phyloP scores from a whole-genome alignment of 176 grass and related monocot genomes.

The Bonia amplexicaulis region DNA sequence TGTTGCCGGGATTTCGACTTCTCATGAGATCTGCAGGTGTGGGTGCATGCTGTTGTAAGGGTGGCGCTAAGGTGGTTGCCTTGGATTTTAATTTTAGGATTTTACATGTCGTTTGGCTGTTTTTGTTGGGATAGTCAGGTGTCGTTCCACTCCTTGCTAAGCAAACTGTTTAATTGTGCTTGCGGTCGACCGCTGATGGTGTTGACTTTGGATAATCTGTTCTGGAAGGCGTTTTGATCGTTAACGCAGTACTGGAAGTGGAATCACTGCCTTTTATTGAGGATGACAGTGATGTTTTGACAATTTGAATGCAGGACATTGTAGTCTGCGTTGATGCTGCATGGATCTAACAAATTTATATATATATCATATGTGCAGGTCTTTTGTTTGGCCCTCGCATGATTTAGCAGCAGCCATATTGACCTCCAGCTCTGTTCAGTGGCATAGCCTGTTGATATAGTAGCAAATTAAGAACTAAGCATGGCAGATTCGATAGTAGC shows the following conservation, averaged over 20 bases:
- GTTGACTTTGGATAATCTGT: not conserved
- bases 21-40: not conserved
- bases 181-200: not conserved
- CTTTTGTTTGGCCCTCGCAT: constrained; percentile 19
- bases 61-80: too few species aligned
- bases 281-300: not conserved
- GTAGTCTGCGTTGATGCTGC: not conserved
- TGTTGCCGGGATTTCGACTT: not conserved
- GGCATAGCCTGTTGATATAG: constrained; percentile 4
- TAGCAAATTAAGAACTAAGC: not conserved
- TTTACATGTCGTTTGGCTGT: not conserved
- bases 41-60: not conserved
- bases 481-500: constrained; percentile 73
- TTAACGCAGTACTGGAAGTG: not conserved
- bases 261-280: not conserved
- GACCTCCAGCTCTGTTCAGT: not conserved
- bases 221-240: not conserved
- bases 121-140: not conserved
- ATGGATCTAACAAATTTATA: not conserved
- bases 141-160: not conserved
- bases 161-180: not conserved
- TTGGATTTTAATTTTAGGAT: not conserved
- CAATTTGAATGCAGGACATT: not conserved
- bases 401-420: constrained; percentile 27
- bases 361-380: constrained; percentile 14